phyloP scores from a whole-genome alignment of 2,329 filamentous ascomycete genomes.

The Apiospora sp. region DNA sequence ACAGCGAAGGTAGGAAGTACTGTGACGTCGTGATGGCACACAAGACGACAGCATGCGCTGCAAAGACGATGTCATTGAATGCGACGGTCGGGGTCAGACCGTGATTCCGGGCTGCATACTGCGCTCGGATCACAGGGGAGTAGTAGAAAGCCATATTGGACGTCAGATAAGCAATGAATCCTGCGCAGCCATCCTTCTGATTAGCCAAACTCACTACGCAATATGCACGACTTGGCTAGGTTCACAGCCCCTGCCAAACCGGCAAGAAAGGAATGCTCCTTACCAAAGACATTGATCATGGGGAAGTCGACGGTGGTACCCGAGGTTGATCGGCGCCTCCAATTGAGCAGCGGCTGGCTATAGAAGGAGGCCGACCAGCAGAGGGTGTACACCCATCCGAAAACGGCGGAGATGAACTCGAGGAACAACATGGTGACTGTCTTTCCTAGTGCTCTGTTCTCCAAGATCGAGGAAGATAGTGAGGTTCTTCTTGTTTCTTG shows the following conservation, averaged over 20 bases:
- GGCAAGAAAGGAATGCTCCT: slow-evolving; percentile 29
- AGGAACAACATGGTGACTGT: slow-evolving; percentile 52
- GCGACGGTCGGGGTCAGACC: slow-evolving; percentile 83
- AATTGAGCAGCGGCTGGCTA: slow-evolving; percentile 86
- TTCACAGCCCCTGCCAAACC: not conserved
- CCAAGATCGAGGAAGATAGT: not conserved
- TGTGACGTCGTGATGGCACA: slow-evolving; percentile 80
- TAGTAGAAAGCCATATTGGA: slow-evolving; percentile 81
- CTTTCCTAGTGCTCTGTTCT: not conserved
- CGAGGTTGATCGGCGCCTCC: slow-evolving; percentile 75
- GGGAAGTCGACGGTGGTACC: slow-evolving; percentile 92
- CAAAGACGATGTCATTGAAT: slow-evolving; percentile 90
- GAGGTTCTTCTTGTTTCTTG: not conserved
- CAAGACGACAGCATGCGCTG: slow-evolving; percentile 78
- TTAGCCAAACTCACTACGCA: not conserved
- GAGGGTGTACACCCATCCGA: slow-evolving; percentile 79
- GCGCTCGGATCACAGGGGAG: slow-evolving; percentile 76
- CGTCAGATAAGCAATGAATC: slow-evolving; percentile 78
- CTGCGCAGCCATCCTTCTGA: slow-evolving; percentile 43
- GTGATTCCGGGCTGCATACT: slow-evolving; percentile 84
- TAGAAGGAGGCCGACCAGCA: slow-evolving; percentile 93
- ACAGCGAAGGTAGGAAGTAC: slow-evolving; percentile 73
- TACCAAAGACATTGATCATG: slow-evolving; percentile 72
- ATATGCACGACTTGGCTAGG: not conserved
- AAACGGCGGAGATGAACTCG: slow-evolving; percentile 60